Evolutionary conservation across 331 rosid genomes (phyloP), one percentile per base, ranked within the genome.

Genomic region (Quercus phellos): DNA sequence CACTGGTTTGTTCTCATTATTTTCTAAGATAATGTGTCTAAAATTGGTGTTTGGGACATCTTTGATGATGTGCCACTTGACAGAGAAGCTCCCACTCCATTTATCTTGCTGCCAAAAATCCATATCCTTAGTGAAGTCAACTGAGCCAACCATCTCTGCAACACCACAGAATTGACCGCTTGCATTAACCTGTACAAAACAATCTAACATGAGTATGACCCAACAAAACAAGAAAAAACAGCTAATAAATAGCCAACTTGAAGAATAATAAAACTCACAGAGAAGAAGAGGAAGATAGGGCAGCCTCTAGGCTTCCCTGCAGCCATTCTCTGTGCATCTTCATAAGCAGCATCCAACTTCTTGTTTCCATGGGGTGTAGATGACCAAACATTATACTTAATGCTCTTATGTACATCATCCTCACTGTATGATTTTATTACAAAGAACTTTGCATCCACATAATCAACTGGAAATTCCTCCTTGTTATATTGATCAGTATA

Each of bases 71-170:
- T 91, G 98, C 98, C 98, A 94, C 87, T 86, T 89, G 3, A 94
- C 92, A 85, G 94, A 90, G 82, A 94, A 94, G 85, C 94, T 91
- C 53, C 98, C 98, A 84, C 89, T 90, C 98, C 98, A 94, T 83
- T 94, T 94, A 85, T 94, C 97, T 81, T 94, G 98, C 89, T 94
- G 98, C 98, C 98, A 94, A 77, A 94, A 94, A 86, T 89, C 94
- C 98, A 91, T 87, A 79, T 94, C 97, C 87, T 78, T 90, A 77
- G 81, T 81, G 79, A 90, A 94, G 85, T 94, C 98, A 70, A 91
- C 98, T 17, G 90, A 93, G n/a, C 98, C 97, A 78, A 79, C 75
- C 94, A 94, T 94, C 94, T 94, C 98, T 2, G 97, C 97, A 4
- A 90, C 89, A 67, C 98, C 98, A 75, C 98, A 94, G 78, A 94